A percentile compares a stretch with the other conserved stretches of the same genome.
Evolutionary conservation across 75 land plant species (phyloP).

Genomic region (Adiantum capillusveneris): DNA sequence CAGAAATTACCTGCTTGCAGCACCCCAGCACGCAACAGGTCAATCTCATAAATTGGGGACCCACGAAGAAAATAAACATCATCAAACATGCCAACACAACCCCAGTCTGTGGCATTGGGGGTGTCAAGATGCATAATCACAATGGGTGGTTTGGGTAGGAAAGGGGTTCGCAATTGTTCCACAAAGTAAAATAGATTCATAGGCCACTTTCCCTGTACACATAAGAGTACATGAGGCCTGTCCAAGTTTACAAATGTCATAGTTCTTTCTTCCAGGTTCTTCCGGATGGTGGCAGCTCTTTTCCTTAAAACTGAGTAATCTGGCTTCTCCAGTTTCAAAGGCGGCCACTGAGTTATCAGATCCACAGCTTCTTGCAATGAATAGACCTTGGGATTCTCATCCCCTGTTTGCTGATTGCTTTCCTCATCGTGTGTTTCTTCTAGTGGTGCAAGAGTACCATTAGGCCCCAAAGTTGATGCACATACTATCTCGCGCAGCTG

Average conservation of each 20-base stretch:
- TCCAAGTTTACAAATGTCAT: slow-evolving; percentile 17
- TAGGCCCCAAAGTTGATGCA: not conserved
- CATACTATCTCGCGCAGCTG: slow-evolving; percentile 7
- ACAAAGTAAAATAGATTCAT: slow-evolving; percentile 35
- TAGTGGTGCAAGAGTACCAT: not conserved
- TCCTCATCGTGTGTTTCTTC: not conserved
- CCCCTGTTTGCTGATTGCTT: not conserved
- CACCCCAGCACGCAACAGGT: slow-evolving; percentile 41
- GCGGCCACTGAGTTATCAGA: slow-evolving; percentile 37
- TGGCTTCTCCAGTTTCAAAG: slow-evolving; percentile 26
- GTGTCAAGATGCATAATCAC: slow-evolving; percentile 35
- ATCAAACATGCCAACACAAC: slow-evolving; percentile 42
- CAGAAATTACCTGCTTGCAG: slow-evolving; percentile 36
- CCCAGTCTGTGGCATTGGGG: slow-evolving; percentile 31
- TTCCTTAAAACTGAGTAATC: slow-evolving; percentile 29
- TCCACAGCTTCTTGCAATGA: slow-evolving; percentile 37
- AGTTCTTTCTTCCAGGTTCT: slow-evolving; percentile 23
- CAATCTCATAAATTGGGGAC: slow-evolving; percentile 44
- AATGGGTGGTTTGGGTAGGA: slow-evolving; percentile 23
- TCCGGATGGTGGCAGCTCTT: slow-evolving; percentile 13
- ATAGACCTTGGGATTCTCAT: not conserved
- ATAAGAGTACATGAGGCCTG: slow-evolving; percentile 29
- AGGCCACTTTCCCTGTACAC: slow-evolving; percentile 44
- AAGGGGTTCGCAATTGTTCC: slow-evolving; percentile 23
- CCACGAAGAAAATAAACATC: slow-evolving; percentile 38